Evolutionary conservation across 495 filamentous ascomycete species (phyloP).

Genomic region (Aspergillus steynii): DNA sequence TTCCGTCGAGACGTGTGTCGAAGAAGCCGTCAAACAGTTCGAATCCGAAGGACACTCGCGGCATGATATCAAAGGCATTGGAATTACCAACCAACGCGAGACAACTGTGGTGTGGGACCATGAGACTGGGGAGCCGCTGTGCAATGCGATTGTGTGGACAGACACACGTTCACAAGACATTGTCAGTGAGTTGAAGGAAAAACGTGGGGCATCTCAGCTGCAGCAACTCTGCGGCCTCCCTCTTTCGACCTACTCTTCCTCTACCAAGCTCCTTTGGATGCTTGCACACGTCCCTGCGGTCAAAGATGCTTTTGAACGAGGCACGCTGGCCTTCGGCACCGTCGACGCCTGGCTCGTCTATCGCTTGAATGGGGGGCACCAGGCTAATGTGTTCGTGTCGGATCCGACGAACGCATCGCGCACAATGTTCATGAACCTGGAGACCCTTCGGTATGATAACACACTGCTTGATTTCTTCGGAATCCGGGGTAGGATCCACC

Average conservation of each 20-base stretch:
- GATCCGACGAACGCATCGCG: constrained; percentile 92
- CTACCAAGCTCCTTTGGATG: constrained; percentile 88
- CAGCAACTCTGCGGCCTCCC: constrained; percentile 81
- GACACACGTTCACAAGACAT: constrained; percentile 82
- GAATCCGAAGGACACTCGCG: constrained; percentile 63
- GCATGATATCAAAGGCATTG: constrained; percentile 73
- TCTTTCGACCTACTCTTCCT: constrained; percentile 90
- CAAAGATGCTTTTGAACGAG: constrained; percentile 72
- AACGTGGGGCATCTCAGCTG: constrained; percentile 62
- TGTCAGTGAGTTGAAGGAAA: constrained; percentile 72
- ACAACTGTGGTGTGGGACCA: constrained; percentile 92
- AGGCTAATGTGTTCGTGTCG: constrained; percentile 74
- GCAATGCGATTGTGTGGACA: constrained; percentile 93
- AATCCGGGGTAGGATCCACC: constrained; percentile 65
- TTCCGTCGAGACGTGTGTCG: constrained; percentile 83
- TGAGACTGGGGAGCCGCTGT: constrained; percentile 78
- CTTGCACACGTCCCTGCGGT: constrained; percentile 71
- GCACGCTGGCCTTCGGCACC: constrained; percentile 84
- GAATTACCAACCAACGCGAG: constrained; percentile 95
- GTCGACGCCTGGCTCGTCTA: constrained; percentile 93
- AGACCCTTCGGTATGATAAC: constrained; percentile 82
- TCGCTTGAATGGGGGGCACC: constrained; percentile 77
- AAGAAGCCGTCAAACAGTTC: constrained; percentile 72
- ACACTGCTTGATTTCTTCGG: constrained; percentile 80
- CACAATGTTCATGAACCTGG: constrained; percentile 95